Base-by-base conservation (phyloP, 192 early-diverging fungal species). In the Powellomyces hirtus region DNA sequence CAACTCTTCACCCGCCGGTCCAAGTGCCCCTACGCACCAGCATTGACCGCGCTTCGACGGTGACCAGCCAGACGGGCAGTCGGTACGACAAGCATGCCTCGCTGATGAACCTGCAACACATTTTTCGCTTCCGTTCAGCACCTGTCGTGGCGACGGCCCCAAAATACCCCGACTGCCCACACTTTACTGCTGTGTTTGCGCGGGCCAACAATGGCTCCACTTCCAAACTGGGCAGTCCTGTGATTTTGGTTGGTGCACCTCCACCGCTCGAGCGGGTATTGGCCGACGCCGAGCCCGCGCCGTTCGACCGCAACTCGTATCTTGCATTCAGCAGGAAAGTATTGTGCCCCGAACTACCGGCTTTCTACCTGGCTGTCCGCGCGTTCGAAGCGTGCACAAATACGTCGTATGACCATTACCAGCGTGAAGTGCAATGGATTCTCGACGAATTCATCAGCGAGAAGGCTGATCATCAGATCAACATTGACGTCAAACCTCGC, bases 401-500 rank as follows among this genome's bases (percentile, higher is more conserved):
- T 58, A 6, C 11, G 16, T n/a, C 18, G 1, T n/a, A n/a, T n/a
- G 4, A 49, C 2, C 56, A 58, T 30, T 58, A 58, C n/a, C 8
- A 6, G 7, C 27, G 34, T 31, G 56, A 58, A 33, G 56, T 30
- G 22, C 8, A 58, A 20, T 58, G 56, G 56, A 35, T 58, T 30
- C 34, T 58, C n/a, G 29, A 30, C 13, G 7, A 13, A 13, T 58
- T 58, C 27, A 30, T 58, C 0, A 20, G 29, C 20, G 56, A 58
- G n/a, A 58, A 30, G 29, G 56, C 56, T 33, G 31, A 30, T 24
- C 56, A 33, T n/a, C 56, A 58, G 56, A 30, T 58, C 22, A 58
- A 58, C 34, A 30, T 58, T 13, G 20, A n/a, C 6, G 26, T 58
- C 13, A 58, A n/a, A 36, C 44, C 44, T 16, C 44, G 56, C 31